Evolutionary conservation across 352 stramenopile species (phyloP), one percentile per base, ranked within the genome.

Genomic region (Saprolegnia parasitica): DNA sequence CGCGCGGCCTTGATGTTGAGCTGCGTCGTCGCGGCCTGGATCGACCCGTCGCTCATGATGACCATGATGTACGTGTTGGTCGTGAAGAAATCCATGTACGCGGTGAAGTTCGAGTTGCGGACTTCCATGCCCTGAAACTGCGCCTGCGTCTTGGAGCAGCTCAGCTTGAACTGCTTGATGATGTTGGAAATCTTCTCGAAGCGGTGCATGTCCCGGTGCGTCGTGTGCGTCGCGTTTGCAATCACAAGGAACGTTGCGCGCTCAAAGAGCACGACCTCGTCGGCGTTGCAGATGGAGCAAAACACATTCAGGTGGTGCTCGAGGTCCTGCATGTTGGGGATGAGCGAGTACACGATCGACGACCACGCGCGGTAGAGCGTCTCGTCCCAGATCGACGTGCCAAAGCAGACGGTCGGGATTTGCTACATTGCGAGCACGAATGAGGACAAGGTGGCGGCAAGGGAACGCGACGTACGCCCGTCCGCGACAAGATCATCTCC

Each of bases 131-230:
- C 96, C 76, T 98, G 93, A 74, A 99, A 99, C 77, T 99, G 90
- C 29, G 95, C 96, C 77, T 98, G 93, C 1, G 95, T 97, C 82
- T 99, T 99, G 74, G 89, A 97, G 80, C 97, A 99, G 77, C 85
- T 97, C 21, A 99, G 86, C 81, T 99, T 99, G 82, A 99, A 99
- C 80, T 99, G 97, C 82, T 99, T 99, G 79, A 99, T 98, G 80
- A 99, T 99, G 77, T 99, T 99, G 74, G 89, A 98, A 73, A 99
- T 99, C 75, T 99, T 99, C 84, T 99, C 97, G 77, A 99, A 99
- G 21, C 97, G 94, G 77, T 99, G 95, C 47, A 97, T 96, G 76
- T 99, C 96, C 74, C 96, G 94, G 72, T 98, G 93, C 29, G 81
- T 87, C 26, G 84, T 85, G 64, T 93, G 84, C 24, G 88, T 96